Conservation (phyloP, 148 eudicot species). For the Persicaria tinctoria region DNA sequence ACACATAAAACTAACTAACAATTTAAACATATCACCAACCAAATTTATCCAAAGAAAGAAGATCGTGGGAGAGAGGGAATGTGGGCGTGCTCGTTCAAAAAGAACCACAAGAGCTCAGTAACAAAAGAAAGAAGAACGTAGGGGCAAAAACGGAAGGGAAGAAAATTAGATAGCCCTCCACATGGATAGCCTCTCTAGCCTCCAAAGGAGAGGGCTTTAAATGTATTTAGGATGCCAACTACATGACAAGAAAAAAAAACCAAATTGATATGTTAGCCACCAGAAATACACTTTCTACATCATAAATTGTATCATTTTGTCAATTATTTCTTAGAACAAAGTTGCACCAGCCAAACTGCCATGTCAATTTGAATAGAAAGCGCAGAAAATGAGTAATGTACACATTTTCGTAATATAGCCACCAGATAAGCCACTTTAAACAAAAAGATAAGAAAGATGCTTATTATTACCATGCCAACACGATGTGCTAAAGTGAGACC, state of each 20-base stretch:
- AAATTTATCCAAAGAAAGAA: too few species aligned
- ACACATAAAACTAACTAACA: too few species aligned
- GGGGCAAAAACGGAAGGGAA: too few species aligned
- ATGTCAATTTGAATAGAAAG: background rate
- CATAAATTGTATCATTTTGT: background rate
- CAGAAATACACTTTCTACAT: background rate
- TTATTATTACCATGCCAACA: slow-evolving; percentile 87
- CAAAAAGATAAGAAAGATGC: slow-evolving; percentile 8
- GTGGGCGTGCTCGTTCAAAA: too few species aligned
- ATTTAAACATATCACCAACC: too few species aligned
- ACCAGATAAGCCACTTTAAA: background rate
- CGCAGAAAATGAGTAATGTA: background rate
- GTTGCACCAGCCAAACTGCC: background rate
- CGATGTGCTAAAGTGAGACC: slow-evolving; percentile 88
- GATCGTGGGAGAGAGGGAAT: too few species aligned
- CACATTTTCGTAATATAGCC: background rate
- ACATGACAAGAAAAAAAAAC: slow-evolving; percentile 40
- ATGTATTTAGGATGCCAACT: slow-evolving; percentile 42
- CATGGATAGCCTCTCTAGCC: too few species aligned
- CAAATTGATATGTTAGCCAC: background rate
- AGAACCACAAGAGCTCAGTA: too few species aligned
- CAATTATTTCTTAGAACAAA: background rate
- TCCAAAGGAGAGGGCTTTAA: too few species aligned
- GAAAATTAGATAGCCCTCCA: too few species aligned
- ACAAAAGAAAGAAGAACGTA: too few species aligned